Percentiles rank a stretch among this genome's conserved stretches.
Conservation (phyloP, 495 filamentous ascomycete genomes). For the Lentithecium fluviatile region DNA sequence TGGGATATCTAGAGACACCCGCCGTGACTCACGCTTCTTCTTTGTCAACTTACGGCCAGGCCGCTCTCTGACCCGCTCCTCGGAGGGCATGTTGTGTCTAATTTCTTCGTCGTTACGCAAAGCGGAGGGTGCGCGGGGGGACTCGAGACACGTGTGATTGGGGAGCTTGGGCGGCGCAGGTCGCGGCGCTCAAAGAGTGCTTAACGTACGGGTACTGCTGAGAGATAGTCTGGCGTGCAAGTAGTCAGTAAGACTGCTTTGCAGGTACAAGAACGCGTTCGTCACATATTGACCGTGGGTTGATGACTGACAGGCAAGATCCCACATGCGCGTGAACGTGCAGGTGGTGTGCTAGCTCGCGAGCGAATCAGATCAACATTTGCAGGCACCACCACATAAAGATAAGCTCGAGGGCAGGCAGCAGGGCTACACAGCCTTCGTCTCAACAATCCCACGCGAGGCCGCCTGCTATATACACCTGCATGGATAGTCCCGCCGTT, state of each 20-base stretch:
- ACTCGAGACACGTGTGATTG: neutral
- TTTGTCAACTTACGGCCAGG: constrained; percentile 58
- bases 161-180: neutral
- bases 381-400: neutral
- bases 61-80: constrained; percentile 43
- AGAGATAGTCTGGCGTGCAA: neutral
- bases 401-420: constrained; percentile 31
- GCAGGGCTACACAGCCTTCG: constrained; percentile 18
- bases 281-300: constrained; percentile 35
- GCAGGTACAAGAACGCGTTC: constrained; percentile 24
- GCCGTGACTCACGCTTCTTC: constrained; percentile 54
- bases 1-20: constrained; percentile 69
- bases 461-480: neutral
- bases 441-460: constrained; percentile 1
- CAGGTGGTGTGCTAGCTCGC: neutral
- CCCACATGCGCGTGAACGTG: constrained; percentile 8
- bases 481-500: too few relatives aligned
- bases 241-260: constrained; percentile 24
- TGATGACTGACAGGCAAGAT: constrained; percentile 28
- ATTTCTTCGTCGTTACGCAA: neutral
- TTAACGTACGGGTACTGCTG: neutral
- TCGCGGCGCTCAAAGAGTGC: constrained; percentile 12
- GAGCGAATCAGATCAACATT: constrained; percentile 19
- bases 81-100: constrained; percentile 42
- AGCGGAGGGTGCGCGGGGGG: neutral